Percentiles rank a stretch among this genome's conserved stretches.
These are phyloP conservation scores for Halenospora varia DNA, from an alignment of 495 filamentous ascomycete species.

Conservation along the genomic window DNA sequence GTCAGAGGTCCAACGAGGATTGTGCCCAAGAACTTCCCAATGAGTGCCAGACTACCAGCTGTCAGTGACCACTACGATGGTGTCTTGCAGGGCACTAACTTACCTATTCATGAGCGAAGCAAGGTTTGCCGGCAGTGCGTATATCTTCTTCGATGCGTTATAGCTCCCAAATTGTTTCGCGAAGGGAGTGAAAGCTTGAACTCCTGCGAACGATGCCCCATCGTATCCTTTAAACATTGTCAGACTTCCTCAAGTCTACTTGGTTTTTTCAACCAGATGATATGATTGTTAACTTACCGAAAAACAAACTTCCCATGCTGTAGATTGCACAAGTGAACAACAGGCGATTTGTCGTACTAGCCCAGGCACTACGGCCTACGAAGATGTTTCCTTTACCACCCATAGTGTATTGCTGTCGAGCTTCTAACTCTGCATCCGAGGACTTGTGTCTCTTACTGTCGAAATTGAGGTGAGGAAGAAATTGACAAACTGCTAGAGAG, in stretches of 20 bases:
- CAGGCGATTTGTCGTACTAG: neutral
- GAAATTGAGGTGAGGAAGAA: too few species aligned
- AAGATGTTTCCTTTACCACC: neutral
- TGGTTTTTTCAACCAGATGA: neutral
- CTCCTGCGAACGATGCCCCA: neutral
- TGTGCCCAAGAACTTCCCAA: neutral
- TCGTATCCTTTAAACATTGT: too few species aligned
- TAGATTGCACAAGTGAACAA: neutral
- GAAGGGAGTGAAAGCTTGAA: neutral
- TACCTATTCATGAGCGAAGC: neutral
- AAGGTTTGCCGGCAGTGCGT: neutral
- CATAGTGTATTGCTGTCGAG: neutral
- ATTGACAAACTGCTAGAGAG: too few species aligned
- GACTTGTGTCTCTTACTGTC: too few species aligned
- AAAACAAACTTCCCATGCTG: neutral
- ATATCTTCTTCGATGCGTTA: neutral
- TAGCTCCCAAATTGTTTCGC: neutral
- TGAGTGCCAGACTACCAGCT: neutral
- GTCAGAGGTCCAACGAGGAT: neutral
- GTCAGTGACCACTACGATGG: neutral
- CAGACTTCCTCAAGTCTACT: too few species aligned
- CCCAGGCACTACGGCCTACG: neutral
- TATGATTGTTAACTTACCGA: neutral
- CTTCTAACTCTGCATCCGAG: too few species aligned
- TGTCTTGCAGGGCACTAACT: neutral